Evolutionary conservation across 2,329 filamentous ascomycete species (phyloP).

Genomic region (Fusarium poae): DNA sequence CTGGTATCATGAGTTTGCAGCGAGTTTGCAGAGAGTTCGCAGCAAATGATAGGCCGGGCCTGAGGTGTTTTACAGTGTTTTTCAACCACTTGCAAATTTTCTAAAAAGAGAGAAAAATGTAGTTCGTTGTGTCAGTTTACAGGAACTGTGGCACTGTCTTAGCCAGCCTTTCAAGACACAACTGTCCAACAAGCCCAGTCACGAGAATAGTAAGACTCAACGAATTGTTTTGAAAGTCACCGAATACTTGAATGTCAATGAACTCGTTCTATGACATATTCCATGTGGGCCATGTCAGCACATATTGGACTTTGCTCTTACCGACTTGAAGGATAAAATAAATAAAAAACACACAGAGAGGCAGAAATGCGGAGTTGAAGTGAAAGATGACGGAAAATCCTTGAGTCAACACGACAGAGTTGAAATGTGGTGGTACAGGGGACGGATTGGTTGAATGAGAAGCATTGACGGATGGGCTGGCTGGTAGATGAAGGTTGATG

Average conservation of each 20-base stretch:
- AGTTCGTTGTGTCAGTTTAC: neutral
- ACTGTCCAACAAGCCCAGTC: constrained; percentile 13
- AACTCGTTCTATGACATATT: constrained; percentile 1
- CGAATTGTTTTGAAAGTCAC: constrained; percentile 20
- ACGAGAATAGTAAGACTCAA: constrained; percentile 33
- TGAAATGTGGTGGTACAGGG: constrained; percentile 33
- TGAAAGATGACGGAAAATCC: constrained; percentile 27
- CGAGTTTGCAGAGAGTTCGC: constrained; percentile 13
- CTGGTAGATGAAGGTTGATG: constrained; percentile 33
- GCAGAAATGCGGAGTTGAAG: constrained; percentile 27
- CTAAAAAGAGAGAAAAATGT: neutral
- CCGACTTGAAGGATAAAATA: constrained; percentile 15
- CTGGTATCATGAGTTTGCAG: constrained; percentile 11
- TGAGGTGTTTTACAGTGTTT: neutral
- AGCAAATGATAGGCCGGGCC: neutral
- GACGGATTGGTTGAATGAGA: constrained; percentile 29
- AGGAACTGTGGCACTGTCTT: constrained; percentile 19
- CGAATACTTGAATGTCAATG: constrained; percentile 3
- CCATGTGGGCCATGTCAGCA: neutral
- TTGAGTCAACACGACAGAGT: constrained; percentile 20
- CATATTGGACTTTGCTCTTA: constrained; percentile 3
- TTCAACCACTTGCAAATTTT: neutral
- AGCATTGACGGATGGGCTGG: constrained; percentile 23
- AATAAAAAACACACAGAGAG: constrained; percentile 12
- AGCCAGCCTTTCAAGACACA: constrained; percentile 17